Evolutionary conservation across 306 rosid species (phyloP).

Genomic region (Vigna nakashimae): DNA sequence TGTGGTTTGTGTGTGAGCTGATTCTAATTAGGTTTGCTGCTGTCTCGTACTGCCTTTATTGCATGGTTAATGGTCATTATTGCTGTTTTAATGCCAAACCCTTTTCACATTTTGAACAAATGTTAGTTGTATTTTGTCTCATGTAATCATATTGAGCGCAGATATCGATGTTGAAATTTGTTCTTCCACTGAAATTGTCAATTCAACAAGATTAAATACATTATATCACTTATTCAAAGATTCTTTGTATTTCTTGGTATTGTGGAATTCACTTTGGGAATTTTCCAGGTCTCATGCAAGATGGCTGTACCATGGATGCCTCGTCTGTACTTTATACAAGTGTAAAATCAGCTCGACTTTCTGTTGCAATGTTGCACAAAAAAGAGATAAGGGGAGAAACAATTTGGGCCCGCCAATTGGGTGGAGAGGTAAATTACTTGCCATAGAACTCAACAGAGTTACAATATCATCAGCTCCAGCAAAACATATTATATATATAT

Average conservation of each 20-base stretch:
- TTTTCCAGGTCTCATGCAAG: constrained; percentile 84
- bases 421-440: constrained; percentile 81
- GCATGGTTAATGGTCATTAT: not conserved
- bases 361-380: constrained; percentile 76
- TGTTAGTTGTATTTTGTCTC: constrained; percentile 16
- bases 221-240: not conserved
- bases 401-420: constrained; percentile 96
- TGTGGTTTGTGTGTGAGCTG: constrained; percentile 19
- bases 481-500: constrained; percentile 13
- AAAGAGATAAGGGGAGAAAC: constrained; percentile 73
- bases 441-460: constrained; percentile 3
- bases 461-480: constrained; percentile 9
- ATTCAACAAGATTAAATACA: constrained; percentile 27
- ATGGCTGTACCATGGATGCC: constrained; percentile 89
- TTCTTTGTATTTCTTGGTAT: constrained; percentile 33
- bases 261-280: constrained; percentile 33
- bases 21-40: not conserved
- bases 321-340: constrained; percentile 88
- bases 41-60: not conserved
- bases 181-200: constrained; percentile 18
- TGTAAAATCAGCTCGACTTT: constrained; percentile 87
- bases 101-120: constrained; percentile 7
- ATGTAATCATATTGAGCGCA: constrained; percentile 19
- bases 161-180: constrained; percentile 20
- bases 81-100: constrained; percentile 11